Conservation (phyloP, 306 rosid species). For the Alnus rubra region DNA sequence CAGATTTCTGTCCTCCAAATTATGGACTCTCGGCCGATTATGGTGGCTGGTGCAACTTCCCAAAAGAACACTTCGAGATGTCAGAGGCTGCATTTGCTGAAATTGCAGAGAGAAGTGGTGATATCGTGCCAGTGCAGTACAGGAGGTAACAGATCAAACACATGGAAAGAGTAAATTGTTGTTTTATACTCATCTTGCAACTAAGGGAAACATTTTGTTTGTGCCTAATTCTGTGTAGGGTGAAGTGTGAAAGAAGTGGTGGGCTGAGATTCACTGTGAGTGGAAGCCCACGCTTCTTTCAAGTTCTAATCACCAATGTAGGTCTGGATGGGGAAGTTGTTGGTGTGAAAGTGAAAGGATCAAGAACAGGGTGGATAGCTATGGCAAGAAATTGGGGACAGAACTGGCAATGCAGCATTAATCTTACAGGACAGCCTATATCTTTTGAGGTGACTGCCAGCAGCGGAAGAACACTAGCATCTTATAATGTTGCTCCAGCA, state of each 20-base stretch:
- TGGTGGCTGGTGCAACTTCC: constrained; percentile 99
- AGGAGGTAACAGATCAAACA: constrained; percentile 58
- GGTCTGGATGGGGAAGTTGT: constrained; percentile 86
- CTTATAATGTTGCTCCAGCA: constrained; percentile 79
- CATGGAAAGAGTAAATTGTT: neutral
- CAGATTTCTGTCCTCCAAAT: constrained; percentile 97
- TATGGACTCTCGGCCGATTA: constrained; percentile 81
- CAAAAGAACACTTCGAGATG: constrained; percentile 91
- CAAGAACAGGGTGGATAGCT: constrained; percentile 94
- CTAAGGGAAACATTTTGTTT: constrained; percentile 11
- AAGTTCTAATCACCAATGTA: constrained; percentile 79
- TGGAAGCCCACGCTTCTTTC: constrained; percentile 73
- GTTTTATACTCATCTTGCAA: constrained; percentile 9
- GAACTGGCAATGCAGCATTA: constrained; percentile 79
- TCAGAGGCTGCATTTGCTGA: constrained; percentile 77
- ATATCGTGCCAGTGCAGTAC: constrained; percentile 87
- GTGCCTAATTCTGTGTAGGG: constrained; percentile 53
- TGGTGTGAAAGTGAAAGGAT: constrained; percentile 94
- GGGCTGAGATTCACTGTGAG: constrained; percentile 73
- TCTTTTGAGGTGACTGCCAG: constrained; percentile 85
- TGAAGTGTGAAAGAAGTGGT: constrained; percentile 75
- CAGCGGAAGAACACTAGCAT: constrained; percentile 68
- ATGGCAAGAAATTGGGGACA: constrained; percentile 96
- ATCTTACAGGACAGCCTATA: constrained; percentile 80
- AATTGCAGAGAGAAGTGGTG: constrained; percentile 80